A percentile compares a stretch with the other conserved stretches of the same genome.
Evolutionary conservation across 2,329 filamentous ascomycete species (phyloP).

Genomic region (Microascus cirrosus): DNA sequence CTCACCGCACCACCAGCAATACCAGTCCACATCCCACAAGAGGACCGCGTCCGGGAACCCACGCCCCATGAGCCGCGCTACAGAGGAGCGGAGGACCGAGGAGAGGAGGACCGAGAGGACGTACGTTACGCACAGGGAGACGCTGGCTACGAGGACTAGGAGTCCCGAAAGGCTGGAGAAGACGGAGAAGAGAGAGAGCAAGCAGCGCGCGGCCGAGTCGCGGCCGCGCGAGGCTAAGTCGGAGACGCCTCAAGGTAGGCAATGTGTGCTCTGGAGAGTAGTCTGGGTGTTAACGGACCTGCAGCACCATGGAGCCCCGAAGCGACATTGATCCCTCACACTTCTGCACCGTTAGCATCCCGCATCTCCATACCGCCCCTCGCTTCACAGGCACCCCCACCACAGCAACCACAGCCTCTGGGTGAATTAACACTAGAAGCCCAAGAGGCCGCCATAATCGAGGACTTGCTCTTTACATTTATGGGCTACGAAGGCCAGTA

Average conservation of each 20-base stretch:
- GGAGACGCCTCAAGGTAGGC: slow-evolving; percentile 39
- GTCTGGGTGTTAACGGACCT: not conserved
- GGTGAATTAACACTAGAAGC: slow-evolving; percentile 62
- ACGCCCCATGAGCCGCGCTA: slow-evolving; percentile 32
- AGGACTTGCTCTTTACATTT: slow-evolving; percentile 87
- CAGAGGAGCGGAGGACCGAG: slow-evolving; percentile 46
- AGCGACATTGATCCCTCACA: slow-evolving; percentile 58
- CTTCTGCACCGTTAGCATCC: slow-evolving; percentile 61
- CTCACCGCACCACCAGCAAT: slow-evolving; percentile 12
- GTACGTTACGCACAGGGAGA: slow-evolving; percentile 52
- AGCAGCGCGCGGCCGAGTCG: slow-evolving; percentile 31
- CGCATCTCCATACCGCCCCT: slow-evolving; percentile 56
- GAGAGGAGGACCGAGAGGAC: slow-evolving; percentile 17
- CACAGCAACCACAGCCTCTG: slow-evolving; percentile 60
- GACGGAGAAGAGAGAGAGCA: slow-evolving; percentile 19
- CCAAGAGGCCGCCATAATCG: slow-evolving; percentile 79
- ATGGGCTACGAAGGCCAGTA: slow-evolving; percentile 99
- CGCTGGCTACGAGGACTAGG: slow-evolving; percentile 43
- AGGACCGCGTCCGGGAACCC: slow-evolving; percentile 46
- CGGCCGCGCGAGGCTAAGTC: slow-evolving; percentile 30
- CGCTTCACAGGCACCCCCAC: slow-evolving; percentile 61
- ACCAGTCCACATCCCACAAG: slow-evolving; percentile 36
- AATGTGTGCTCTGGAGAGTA: not conserved
- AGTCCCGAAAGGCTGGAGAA: slow-evolving; percentile 42
- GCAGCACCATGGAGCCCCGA: slow-evolving; percentile 64